Evolutionary conservation across 371 early-diverging fungal species (phyloP), one percentile per base, ranked within the genome.

Genomic region (Mortierella sp.): DNA sequence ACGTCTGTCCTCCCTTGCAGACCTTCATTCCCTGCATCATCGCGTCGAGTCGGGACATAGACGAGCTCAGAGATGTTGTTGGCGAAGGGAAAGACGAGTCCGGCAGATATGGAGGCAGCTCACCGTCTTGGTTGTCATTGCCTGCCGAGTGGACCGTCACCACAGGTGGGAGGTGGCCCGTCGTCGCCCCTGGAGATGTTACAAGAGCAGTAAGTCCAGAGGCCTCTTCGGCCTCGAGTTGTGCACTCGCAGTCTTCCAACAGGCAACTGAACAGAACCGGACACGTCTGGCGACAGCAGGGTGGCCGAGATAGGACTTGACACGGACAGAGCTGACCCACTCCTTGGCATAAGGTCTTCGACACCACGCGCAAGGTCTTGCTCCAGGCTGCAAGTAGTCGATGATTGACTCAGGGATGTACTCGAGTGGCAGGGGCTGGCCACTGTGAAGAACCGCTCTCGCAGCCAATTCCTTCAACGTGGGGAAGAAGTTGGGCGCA

Each of bases 281-380:
- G 0, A 93, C 91, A 46, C 92, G 88, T 60, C 91, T 88, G 1
- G 91, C 93, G 1, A 93, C 92, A 0, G 92, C 91, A 16, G 93
- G 93, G 80, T 93, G 92, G 0, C 93, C 93, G 29, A 88, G 86
- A 79, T 90, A 93, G 48, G 91, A 89, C 81, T 91, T 92, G 74
- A 93, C 91, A 21, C 92, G 90, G 4, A 93, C 91, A 46, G 92
- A 92, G 3, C 92, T 90, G 4, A 93, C 87, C 93, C 93, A 93
- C 79, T 93, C 94, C 32, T 91, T 89, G 60, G 93, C 90, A 83
- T 92, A 93, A 0, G 92, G 90, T 10, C 84, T 75, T 10, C 89
- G 88, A 56, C 94, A 93, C 46, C 83, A 77, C 10, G 82, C 88
- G 76, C 94, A 93, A 0, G 88, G 80, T 8, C 90, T 71, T 4